A percentile compares a stretch with the other conserved stretches of the same genome.
These are phyloP conservation scores for Mariannaea elegans DNA, from an alignment of 2,329 filamentous ascomycete species.

Conservation along the genomic window DNA sequence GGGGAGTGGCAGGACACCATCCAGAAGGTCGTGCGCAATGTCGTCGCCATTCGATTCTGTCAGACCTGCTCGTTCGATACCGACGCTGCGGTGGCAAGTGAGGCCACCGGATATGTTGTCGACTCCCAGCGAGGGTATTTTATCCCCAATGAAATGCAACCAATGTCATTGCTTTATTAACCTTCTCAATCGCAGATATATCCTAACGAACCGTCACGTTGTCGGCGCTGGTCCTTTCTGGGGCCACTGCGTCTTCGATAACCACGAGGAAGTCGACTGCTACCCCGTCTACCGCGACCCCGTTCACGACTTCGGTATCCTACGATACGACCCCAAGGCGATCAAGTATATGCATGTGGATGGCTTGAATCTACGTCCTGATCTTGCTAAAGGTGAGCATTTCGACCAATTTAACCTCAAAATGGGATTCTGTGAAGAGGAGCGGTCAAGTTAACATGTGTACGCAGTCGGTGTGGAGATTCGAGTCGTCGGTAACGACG, in stretches of 20 bases:
- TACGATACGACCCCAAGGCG: constrained; percentile 92
- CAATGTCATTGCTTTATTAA: neutral
- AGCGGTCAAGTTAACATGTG: constrained; percentile 27
- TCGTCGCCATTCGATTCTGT: constrained; percentile 99
- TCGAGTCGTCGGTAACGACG: constrained; percentile 96
- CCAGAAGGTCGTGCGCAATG: constrained; percentile 90
- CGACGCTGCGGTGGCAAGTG: constrained; percentile 90
- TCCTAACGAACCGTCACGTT: constrained; percentile 90
- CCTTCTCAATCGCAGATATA: constrained; percentile 62
- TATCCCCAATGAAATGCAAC: neutral
- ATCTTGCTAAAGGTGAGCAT: constrained; percentile 76
- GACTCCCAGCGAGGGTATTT: constrained; percentile 87
- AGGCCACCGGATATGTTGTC: constrained; percentile 97
- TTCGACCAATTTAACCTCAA: neutral
- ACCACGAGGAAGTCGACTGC: constrained; percentile 96
- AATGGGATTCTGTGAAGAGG: neutral
- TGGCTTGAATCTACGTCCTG: constrained; percentile 81
- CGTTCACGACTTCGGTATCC: constrained; percentile 97
- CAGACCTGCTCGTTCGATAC: constrained; percentile 98
- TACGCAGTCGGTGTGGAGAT: constrained; percentile 85
- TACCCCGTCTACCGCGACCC: constrained; percentile 97
- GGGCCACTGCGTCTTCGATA: constrained; percentile 98
- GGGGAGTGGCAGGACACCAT: constrained; percentile 95
- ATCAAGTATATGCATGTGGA: constrained; percentile 97
- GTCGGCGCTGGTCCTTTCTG: constrained; percentile 96